A percentile compares a stretch with the other conserved stretches of the same genome.
Evolutionary conservation across 1,284 basidiomycete species (phyloP).

Genomic region (Thecaphora thlaspeos): DNA sequence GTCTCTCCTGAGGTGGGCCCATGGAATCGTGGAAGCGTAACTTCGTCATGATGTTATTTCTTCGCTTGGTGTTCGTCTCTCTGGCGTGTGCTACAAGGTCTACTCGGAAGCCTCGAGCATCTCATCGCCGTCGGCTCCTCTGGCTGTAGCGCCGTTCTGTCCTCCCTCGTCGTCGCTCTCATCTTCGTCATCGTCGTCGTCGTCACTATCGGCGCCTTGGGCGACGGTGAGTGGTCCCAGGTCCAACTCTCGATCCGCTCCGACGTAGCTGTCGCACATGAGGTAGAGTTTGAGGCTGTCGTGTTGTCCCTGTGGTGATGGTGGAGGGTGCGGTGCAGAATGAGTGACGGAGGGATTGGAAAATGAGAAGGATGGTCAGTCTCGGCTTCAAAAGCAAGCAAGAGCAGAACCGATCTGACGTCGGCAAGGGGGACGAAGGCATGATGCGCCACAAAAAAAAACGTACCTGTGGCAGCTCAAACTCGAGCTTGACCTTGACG

Average conservation of each 20-base stretch:
- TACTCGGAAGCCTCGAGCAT: not conserved
- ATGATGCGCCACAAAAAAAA: too few relatives aligned
- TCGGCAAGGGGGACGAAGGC: too few relatives aligned
- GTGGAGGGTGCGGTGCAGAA: too few relatives aligned
- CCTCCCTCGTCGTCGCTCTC: conserved; percentile 34
- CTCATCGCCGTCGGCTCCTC: not conserved
- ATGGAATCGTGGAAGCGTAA: too few relatives aligned
- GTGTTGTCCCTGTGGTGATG: conserved; percentile 74
- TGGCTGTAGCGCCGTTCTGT: not conserved
- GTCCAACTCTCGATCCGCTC: conserved; percentile 51
- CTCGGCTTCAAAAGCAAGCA: too few relatives aligned
- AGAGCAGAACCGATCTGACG: too few relatives aligned
- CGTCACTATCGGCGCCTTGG: conserved; percentile 22
- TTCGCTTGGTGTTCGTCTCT: too few relatives aligned
- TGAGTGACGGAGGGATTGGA: too few relatives aligned
- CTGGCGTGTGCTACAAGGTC: too few relatives aligned
- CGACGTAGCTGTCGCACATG: conserved; percentile 81
- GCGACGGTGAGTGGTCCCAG: conserved; percentile 43
- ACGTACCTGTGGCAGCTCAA: conserved; percentile 62
- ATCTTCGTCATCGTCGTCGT: conserved; percentile 40
- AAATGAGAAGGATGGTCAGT: conserved; percentile 3
- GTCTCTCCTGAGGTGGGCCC: too few relatives aligned
- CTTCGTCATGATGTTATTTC: too few relatives aligned
- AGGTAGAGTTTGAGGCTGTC: conserved; percentile 78
- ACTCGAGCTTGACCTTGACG: conserved; percentile 80